Percentiles rank a stretch among this genome's conserved stretches.
These are phyloP conservation scores for Nicotiana sylvestris DNA, from an alignment of 257 asterid genomes.

Conservation along the genomic window DNA sequence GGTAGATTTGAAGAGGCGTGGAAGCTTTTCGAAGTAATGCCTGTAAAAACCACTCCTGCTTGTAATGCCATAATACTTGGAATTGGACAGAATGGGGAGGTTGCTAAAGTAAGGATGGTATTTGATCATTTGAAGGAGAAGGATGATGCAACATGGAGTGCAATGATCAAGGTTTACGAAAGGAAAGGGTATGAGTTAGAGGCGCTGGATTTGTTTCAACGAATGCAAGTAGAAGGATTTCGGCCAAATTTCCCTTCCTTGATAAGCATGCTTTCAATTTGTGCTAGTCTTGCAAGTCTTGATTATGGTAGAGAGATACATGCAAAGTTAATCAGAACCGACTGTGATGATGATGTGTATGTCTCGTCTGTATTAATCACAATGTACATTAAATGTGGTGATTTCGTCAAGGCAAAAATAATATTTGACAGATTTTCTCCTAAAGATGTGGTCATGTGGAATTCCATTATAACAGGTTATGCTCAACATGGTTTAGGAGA, in stretches of 20 bases:
- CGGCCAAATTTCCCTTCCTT: slow-evolving; percentile 51
- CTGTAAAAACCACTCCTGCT: slow-evolving; percentile 40
- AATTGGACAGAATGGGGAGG: slow-evolving; percentile 50
- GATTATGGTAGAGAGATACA: slow-evolving; percentile 66
- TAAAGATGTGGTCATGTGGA: slow-evolving; percentile 74
- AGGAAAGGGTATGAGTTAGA: slow-evolving; percentile 58
- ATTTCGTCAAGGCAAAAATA: slow-evolving; percentile 42
- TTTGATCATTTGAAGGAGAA: slow-evolving; percentile 54
- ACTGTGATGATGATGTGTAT: slow-evolving; percentile 42
- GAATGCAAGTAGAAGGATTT: slow-evolving; percentile 53
- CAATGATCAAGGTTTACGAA: slow-evolving; percentile 62
- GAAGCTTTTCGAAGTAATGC: slow-evolving; percentile 59
- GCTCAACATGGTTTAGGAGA: slow-evolving; percentile 68
- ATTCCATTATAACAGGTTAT: slow-evolving; percentile 67
- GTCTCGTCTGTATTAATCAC: slow-evolving; percentile 52
- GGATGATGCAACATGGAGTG: slow-evolving; percentile 68
- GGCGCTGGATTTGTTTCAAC: slow-evolving; percentile 47
- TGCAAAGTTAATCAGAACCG: slow-evolving; percentile 40
- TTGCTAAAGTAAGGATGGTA: slow-evolving; percentile 40
- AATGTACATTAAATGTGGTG: slow-evolving; percentile 80
- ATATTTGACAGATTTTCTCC: slow-evolving; percentile 43
- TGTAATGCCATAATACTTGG: slow-evolving; percentile 60
- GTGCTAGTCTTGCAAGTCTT: slow-evolving; percentile 64
- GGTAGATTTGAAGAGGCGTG: slow-evolving; percentile 61
- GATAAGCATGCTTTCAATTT: slow-evolving; percentile 58